Evolutionary conservation across 2,329 filamentous ascomycete genomes (phyloP).

Genomic region (Cytospora paraplurivora): DNA sequence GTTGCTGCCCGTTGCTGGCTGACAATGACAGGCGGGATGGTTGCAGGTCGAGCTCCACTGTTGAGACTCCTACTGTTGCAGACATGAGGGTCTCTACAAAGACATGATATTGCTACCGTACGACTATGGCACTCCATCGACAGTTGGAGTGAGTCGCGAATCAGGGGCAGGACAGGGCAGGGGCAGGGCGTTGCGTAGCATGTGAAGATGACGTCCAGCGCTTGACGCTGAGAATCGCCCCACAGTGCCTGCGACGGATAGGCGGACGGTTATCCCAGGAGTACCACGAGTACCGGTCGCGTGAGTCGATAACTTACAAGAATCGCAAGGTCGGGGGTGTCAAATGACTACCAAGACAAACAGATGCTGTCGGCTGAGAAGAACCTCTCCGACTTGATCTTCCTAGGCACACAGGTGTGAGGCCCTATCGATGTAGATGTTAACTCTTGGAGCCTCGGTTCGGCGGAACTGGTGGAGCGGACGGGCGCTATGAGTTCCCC

Average conservation of each 20-base stretch:
- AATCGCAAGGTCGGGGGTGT: background rate
- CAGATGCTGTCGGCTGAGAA: background rate
- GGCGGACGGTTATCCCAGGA: background rate
- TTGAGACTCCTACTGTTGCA: too few species aligned
- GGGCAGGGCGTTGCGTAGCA: background rate
- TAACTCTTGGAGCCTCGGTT: constrained; percentile 24
- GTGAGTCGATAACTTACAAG: background rate
- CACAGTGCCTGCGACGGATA: background rate
- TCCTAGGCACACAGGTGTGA: background rate
- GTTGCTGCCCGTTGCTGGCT: constrained; percentile 2
- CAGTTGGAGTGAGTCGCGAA: background rate
- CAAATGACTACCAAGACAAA: background rate
- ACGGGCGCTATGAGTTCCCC: constrained; percentile 8
- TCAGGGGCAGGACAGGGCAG: background rate
- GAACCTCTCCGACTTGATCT: background rate
- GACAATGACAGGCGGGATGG: background rate
- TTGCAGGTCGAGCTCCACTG: background rate
- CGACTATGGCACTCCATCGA: too few species aligned
- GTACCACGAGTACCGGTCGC: background rate
- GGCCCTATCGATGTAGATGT: background rate
- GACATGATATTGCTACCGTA: too few species aligned
- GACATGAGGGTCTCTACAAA: too few species aligned
- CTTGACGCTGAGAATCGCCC: background rate
- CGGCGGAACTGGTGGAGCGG: constrained; percentile 17
- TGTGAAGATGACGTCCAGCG: constrained; percentile 24